Conservation (phyloP, 345 rosid genomes). For the Dipteronia dyeriana region DNA sequence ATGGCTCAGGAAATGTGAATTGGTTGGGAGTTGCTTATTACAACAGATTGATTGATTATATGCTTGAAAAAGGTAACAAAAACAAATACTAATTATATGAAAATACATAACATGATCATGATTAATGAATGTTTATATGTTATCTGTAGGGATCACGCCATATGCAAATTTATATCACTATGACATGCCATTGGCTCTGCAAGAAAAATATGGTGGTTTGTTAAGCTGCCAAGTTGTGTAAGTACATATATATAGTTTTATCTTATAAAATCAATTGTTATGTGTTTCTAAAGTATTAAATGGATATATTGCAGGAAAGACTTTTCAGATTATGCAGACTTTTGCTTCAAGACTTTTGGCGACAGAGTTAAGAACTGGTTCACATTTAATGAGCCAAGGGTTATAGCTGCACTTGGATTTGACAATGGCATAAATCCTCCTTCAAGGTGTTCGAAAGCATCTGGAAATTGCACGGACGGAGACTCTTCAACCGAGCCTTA, state of each 20-base stretch:
- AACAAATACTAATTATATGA: neutral
- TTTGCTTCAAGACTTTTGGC: conserved; percentile 66
- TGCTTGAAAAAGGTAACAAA: conserved; percentile 48
- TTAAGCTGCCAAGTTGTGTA: conserved; percentile 42
- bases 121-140: neutral
- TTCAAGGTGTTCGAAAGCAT: conserved; percentile 58
- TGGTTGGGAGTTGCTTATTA: conserved; percentile 65
- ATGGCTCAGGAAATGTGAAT: conserved; percentile 58
- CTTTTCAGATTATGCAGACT: conserved; percentile 62
- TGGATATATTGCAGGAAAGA: conserved; percentile 45
- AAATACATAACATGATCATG: neutral
- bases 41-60: conserved; percentile 51
- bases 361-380: conserved; percentile 72
- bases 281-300: neutral
- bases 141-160: conserved; percentile 53
- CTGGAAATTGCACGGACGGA: conserved; percentile 59
- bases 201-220: conserved; percentile 46
- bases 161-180: conserved; percentile 59
- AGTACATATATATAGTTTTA: conserved; percentile 12
- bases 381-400: conserved; percentile 67
- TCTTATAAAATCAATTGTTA: neutral
- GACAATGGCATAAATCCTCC: conserved; percentile 62
- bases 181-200: conserved; percentile 55
- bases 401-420: conserved; percentile 61
- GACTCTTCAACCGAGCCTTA: conserved; percentile 62